Percentiles rank a stretch among this genome's conserved stretches.
phyloP scores from a whole-genome alignment of 2,329 filamentous ascomycete genomes.

The Cladosporium sp. region DNA sequence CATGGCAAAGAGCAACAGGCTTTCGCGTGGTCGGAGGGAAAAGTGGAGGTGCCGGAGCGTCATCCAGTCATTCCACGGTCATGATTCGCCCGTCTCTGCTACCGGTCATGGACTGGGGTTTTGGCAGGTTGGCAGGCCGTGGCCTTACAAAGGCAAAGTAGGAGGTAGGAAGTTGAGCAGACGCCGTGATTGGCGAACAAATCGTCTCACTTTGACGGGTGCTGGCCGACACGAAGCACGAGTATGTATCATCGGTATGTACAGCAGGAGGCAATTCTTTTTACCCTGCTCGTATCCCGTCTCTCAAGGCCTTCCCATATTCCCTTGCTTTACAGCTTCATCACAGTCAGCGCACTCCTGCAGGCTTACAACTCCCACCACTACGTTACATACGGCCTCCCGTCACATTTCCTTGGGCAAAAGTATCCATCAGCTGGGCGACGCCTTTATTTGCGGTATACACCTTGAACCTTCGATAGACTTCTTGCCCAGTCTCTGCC shows the following conservation, averaged over 20 bases:
- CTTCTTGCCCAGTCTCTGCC: conserved; percentile 3
- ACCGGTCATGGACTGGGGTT: neutral
- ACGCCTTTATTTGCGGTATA: conserved; percentile 2
- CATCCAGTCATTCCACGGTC: neutral
- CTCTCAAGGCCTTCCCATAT: no score
- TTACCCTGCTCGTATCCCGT: neutral
- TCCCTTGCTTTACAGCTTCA: neutral
- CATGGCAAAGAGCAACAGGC: conserved; percentile 1
- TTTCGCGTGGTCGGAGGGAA: conserved; percentile 1
- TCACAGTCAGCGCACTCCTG: conserved; percentile 1
- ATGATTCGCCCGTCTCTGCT: neutral
- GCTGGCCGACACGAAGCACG: conserved; percentile 11
- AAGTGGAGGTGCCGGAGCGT: conserved; percentile 6
- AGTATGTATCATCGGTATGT: neutral
- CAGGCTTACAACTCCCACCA: neutral
- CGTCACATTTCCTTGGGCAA: neutral
- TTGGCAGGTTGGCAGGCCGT: neutral
- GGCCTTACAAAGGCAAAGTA: neutral
- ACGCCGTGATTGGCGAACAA: neutral
- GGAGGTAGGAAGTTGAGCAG: neutral
- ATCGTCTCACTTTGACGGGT: neutral
- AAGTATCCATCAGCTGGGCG: neutral
- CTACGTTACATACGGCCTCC: neutral
- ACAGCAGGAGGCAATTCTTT: neutral
- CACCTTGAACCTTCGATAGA: conserved; percentile 3